A percentile compares a stretch with the other conserved stretches of the same genome.
phyloP scores from a whole-genome alignment of 768 basidiomycete genomes.

The Lyophyllum semitale region DNA sequence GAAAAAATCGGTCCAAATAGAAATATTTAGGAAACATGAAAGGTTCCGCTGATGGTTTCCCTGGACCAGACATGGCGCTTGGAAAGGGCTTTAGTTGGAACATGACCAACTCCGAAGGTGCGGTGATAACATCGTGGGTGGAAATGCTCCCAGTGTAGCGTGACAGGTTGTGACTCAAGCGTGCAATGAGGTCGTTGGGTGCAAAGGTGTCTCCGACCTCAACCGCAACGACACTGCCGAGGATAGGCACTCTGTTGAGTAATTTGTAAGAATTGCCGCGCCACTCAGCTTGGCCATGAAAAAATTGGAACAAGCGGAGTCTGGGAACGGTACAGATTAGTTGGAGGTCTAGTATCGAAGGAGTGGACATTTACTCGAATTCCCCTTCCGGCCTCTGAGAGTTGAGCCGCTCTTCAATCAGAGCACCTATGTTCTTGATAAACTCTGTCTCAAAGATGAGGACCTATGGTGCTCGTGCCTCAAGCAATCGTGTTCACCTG shows the following conservation, averaged over 20 bases:
- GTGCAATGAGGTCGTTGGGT: constrained; percentile 60
- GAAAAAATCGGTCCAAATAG: constrained; percentile 74
- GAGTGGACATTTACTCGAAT: constrained; percentile 29
- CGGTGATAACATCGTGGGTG: constrained; percentile 58
- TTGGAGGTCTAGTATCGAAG: background rate
- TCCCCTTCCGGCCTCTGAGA: constrained; percentile 36
- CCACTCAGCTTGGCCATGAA: constrained; percentile 49
- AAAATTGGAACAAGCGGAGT: constrained; percentile 55
- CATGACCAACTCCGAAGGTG: constrained; percentile 62
- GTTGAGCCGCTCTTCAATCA: constrained; percentile 47
- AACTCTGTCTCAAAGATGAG: constrained; percentile 41
- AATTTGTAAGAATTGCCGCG: constrained; percentile 23
- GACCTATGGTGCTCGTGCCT: background rate
- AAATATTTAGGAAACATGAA: constrained; percentile 67
- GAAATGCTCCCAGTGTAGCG: constrained; percentile 30
- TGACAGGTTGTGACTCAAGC: constrained; percentile 46
- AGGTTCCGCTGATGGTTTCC: constrained; percentile 33
- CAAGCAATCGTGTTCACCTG: constrained; percentile 15
- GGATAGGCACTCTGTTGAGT: constrained; percentile 21
- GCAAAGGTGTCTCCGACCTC: constrained; percentile 42
- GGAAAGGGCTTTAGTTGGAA: constrained; percentile 43
- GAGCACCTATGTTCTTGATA: constrained; percentile 39
- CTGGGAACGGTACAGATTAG: constrained; percentile 13
- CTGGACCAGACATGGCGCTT: constrained; percentile 14
- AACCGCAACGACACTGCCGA: constrained; percentile 53